Evolutionary conservation across 108 stramenopile species (phyloP).

Genomic region (Nitzschia putrida): DNA sequence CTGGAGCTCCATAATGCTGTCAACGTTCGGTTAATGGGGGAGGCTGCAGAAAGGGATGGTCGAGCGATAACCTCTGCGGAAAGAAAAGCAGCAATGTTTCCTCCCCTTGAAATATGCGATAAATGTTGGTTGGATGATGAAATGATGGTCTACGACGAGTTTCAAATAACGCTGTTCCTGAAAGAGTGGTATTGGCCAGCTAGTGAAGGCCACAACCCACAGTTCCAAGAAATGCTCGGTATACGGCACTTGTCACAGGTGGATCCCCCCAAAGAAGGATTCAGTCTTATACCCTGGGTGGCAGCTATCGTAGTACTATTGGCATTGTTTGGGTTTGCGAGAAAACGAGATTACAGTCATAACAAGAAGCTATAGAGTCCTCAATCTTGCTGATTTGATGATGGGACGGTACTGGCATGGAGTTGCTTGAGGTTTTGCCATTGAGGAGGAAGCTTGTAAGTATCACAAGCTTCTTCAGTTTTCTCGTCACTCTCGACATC

Average conservation of each 20-base stretch:
- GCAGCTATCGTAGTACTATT: too few relatives aligned
- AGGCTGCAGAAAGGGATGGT: constrained; percentile 43
- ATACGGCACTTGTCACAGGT: too few relatives aligned
- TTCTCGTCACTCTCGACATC: constrained; percentile 1
- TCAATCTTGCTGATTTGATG: constrained; percentile 4
- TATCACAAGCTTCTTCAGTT: constrained; percentile 2
- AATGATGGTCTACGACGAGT: constrained; percentile 29
- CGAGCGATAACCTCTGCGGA: constrained; percentile 27
- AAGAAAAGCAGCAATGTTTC: constrained; percentile 36
- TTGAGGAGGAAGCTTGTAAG: constrained; percentile 16
- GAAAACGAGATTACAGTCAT: too few relatives aligned
- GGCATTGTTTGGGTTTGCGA: too few relatives aligned
- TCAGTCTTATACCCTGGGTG: too few relatives aligned
- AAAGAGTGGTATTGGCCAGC: constrained; percentile 1
- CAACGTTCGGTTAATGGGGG: constrained; percentile 66
- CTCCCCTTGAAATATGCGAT: constrained; percentile 42
- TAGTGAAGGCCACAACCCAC: background rate
- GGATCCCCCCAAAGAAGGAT: too few relatives aligned
- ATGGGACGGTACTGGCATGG: constrained; percentile 13
- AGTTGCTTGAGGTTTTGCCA: constrained; percentile 33
- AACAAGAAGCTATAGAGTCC: too few relatives aligned
- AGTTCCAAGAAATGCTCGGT: background rate
- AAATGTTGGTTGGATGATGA: constrained; percentile 47
- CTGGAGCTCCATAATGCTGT: constrained; percentile 84
- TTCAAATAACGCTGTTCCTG: background rate